Conservation (phyloP, 2,329 filamentous ascomycete genomes). For the Amylocarpus encephaloides region DNA sequence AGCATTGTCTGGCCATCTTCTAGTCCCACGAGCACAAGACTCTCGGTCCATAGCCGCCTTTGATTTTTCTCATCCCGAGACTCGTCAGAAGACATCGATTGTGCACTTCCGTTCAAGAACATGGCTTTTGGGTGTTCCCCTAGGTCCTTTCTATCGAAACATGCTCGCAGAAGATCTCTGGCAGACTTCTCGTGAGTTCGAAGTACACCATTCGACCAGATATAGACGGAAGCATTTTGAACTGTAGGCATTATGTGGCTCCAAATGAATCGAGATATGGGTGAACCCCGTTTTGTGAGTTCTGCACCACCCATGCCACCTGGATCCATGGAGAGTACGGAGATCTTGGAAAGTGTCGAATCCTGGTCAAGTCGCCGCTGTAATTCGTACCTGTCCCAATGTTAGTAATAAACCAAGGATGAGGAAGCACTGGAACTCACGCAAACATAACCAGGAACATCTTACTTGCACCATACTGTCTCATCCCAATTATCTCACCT, state of each 20-base stretch:
- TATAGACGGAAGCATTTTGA: conserved; percentile 14
- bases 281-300: conserved; percentile 20
- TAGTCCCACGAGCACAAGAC: background rate
- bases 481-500: conserved; percentile 7
- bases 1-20: conserved; percentile 10
- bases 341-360: conserved; percentile 31
- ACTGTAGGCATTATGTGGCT: conserved; percentile 20
- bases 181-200: conserved; percentile 33
- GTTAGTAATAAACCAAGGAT: too few species aligned
- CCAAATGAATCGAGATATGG: conserved; percentile 19
- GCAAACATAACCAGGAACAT: conserved; percentile 13
- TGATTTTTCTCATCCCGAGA: too few species aligned
- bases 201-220: conserved; percentile 31
- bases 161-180: conserved; percentile 30
- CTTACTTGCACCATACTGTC: conserved; percentile 15
- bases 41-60: too few species aligned
- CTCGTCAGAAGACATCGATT: too few species aligned
- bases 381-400: conserved; percentile 17
- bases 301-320: conserved; percentile 34
- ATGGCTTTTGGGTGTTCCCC: background rate
- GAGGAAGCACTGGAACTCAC: background rate
- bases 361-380: conserved; percentile 14
- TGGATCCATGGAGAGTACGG: conserved; percentile 35
- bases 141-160: conserved; percentile 26
- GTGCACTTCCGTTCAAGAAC: too few species aligned